Conservation (phyloP, 2,329 filamentous ascomycete species). For the Neocucurbitaria cava region DNA sequence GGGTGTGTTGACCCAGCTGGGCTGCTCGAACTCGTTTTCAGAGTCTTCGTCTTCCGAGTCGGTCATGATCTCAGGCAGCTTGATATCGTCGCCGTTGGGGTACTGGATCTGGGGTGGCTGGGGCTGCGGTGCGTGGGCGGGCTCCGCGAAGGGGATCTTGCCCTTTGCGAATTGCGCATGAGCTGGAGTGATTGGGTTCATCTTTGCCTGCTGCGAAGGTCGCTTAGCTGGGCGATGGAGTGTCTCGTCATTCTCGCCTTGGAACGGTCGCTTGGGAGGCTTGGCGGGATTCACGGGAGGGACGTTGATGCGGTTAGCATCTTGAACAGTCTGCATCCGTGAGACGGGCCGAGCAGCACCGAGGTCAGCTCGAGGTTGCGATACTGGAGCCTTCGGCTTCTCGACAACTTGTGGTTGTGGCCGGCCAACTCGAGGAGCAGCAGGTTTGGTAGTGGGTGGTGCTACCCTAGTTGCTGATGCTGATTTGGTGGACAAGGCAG, state of each 20-base stretch:
- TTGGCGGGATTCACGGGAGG: constrained; percentile 72
- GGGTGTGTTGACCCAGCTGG: constrained; percentile 88
- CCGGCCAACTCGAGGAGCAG: constrained; percentile 34
- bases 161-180: constrained; percentile 81
- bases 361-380: constrained; percentile 57
- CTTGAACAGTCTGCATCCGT: constrained; percentile 68
- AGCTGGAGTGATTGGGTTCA: constrained; percentile 54
- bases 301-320: constrained; percentile 59
- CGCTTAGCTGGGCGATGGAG: constrained; percentile 52
- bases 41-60: constrained; percentile 89
- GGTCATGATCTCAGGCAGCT: constrained; percentile 92
- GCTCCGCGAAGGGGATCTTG: constrained; percentile 87
- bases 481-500: constrained; percentile 34
- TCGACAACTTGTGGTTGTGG: constrained; percentile 65
- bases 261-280: constrained; percentile 75
- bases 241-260: constrained; percentile 72
- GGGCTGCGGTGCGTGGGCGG: constrained; percentile 59
- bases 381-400: constrained; percentile 61
- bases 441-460: constrained; percentile 30
- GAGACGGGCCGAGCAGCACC: constrained; percentile 62
- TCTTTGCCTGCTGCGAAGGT: constrained; percentile 54
- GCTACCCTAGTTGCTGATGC: constrained; percentile 27
- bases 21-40: constrained; percentile 69
- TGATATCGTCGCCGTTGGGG: constrained; percentile 86
- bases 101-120: constrained; percentile 71